These are phyloP conservation scores for Corylus americana DNA, from an alignment of 306 rosid genomes.

Conservation along the genomic window DNA sequence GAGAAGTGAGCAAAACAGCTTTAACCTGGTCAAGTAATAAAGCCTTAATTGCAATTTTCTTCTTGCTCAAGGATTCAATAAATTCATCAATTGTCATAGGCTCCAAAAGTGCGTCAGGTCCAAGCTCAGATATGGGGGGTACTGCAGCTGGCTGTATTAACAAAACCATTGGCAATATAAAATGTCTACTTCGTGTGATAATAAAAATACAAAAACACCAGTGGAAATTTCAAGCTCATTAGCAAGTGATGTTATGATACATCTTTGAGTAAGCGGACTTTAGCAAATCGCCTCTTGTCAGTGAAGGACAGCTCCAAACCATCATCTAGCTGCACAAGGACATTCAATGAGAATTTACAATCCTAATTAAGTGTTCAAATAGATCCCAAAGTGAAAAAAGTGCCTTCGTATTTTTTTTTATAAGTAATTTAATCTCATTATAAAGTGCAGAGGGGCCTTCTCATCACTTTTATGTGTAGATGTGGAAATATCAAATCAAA, in stretches of 20 bases:
- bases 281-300: constrained; percentile 94
- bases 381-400: background rate
- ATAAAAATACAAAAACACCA: constrained; percentile 1
- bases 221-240: constrained; percentile 12
- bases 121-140: constrained; percentile 90
- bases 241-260: constrained; percentile 41
- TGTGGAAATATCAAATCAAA: background rate
- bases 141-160: constrained; percentile 69
- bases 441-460: too few relatives aligned
- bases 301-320: constrained; percentile 98
- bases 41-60: constrained; percentile 86
- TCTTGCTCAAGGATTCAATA: constrained; percentile 67
- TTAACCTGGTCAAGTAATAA: constrained; percentile 87
- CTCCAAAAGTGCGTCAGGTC: constrained; percentile 90
- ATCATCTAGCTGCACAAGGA: constrained; percentile 68
- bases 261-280: constrained; percentile 82
- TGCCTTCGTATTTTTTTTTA: background rate
- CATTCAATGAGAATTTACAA: constrained; percentile 20
- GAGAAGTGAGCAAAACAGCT: constrained; percentile 13
- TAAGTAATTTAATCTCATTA: too few relatives aligned
- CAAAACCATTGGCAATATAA: constrained; percentile 1
- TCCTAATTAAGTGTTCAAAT: constrained; percentile 14
- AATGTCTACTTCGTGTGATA: background rate
- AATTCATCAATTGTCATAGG: constrained; percentile 67
- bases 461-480: background rate